Evolutionary conservation across 139 green algal genomes (phyloP), one percentile per base, ranked within the genome.

Genomic region (Chlamydomonas incerta): DNA sequence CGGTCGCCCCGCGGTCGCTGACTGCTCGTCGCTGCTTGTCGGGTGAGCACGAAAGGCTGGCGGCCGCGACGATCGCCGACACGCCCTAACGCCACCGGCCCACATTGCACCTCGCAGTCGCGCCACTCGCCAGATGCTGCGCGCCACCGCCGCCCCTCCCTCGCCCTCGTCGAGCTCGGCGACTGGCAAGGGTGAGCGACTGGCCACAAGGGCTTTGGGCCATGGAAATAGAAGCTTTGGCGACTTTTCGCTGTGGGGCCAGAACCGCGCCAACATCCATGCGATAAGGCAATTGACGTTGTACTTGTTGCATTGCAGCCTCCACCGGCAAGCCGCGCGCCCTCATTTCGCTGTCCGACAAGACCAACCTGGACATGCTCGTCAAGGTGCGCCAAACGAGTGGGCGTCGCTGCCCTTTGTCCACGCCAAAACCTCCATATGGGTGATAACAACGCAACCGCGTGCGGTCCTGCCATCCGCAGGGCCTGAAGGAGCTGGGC

Each of bases 301-400:
- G 6, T 31, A 47, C 28, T 26, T 5, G 24, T 24, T 47, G 55
- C 24, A 21, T 23, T 29, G 69, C 70, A 81, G 81, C 55, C 17
- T 9, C 21, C 21, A 74, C 72, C 29, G 72, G 65, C 33, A 68
- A 13, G 70, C 46, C 62, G 6, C 87, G 92, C 68, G 97, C 95
- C 2, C 92, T 99, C 13, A 92, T 99, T 20, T 98, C 96, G 26
- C 94, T 99, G 21, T 99, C 95, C 1, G 96, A 99, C 91, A 99
- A 99, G 87, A 94, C 89, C 24, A 92, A 92, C 52, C 82, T 99
- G 35, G 92, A 93, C 0, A 80, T 92, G 15, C 92, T 99, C 33
- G 97, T 96, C 26, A 96, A 97, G 92, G 94, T 96, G 72, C n/a
- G 60, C 57, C n/a, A n/a, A n/a, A n/a, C n/a, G n/a, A n/a, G n/a